Evolutionary conservation across 352 stramenopile genomes (phyloP), one percentile per base, ranked within the genome.

Genomic region (Phytophthora quininea): DNA sequence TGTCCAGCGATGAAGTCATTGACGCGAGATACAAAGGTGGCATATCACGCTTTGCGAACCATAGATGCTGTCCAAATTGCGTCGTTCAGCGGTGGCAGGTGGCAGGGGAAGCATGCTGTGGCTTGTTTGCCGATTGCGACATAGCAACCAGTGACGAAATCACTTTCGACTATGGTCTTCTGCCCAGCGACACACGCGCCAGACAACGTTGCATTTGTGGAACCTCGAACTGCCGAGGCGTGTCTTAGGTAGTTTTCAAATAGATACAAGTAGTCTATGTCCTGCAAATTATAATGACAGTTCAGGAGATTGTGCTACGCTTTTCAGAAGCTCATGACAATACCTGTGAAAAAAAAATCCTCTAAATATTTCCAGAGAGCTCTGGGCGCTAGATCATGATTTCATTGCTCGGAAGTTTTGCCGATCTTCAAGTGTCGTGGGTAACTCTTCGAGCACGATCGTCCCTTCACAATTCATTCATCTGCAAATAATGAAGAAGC

Each of bases 21-120:
- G 48, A 57, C n/a, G 57, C 57, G 1, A 33, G 37, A 4, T 4
- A 54, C 38, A 27, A 43, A 4, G 47, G 57, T 37, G 48, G 47
- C 3, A 35, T 58, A 5, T 35, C 57, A 2, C 49, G 57, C 24
- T 64, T 64, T 10, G 47, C 35, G 4, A 64, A 57, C n/a, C 47
- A 64, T 33, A 51, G 35, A n/a, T 57, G 35, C 15, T 27, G 1
- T 19, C 7, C 47, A 12, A 64, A 58, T n/a, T 64, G 57, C 35
- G 15, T 37, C 3, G 24, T 58, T 7, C 46, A 64, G 19, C 35
- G 47, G 7, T 64, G 37, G 48, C 47, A 58, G 1, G 56, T 63
- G 3, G 29, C 40, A 10, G 56, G 33, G 32, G 46, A 63, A 48
- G 43, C 40, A 12, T 56, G 51, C 35, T 58, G 35, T 35, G 51